These are phyloP conservation scores for Pseudoneurospora amorphoporcata DNA, from an alignment of 495 filamentous ascomycete genomes.

Conservation along the genomic window DNA sequence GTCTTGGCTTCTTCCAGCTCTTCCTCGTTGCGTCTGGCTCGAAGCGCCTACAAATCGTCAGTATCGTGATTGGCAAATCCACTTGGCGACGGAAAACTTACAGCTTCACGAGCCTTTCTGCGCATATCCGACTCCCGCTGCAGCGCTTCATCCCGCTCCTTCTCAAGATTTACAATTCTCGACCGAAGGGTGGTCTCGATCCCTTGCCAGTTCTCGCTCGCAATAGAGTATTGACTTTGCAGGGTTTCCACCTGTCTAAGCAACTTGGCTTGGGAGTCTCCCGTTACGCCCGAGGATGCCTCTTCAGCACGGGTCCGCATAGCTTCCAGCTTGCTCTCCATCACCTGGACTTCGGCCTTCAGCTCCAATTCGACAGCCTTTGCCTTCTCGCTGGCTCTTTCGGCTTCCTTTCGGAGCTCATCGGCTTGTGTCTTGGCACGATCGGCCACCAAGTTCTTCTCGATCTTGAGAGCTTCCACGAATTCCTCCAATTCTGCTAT, in stretches of 20 bases:
- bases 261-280: constrained; percentile 83
- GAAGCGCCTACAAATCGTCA: constrained; percentile 47
- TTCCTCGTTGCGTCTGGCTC: constrained; percentile 67
- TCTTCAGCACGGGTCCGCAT: constrained; percentile 82
- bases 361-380: constrained; percentile 65
- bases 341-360: constrained; percentile 66
- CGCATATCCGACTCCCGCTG: constrained; percentile 76
- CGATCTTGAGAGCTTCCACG: constrained; percentile 58
- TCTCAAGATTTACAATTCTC: constrained; percentile 66
- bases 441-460: constrained; percentile 65
- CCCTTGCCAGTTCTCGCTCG: constrained; percentile 95
- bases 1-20: constrained; percentile 66
- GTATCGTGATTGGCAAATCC: constrained; percentile 13
- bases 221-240: constrained; percentile 88
- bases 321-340: constrained; percentile 87
- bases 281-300: constrained; percentile 66
- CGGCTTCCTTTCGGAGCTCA: constrained; percentile 58
- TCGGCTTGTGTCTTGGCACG: constrained; percentile 57
- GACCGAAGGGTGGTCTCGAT: constrained; percentile 76
- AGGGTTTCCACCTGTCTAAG: constrained; percentile 90
- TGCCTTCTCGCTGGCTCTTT: constrained; percentile 64
- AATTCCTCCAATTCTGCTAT: constrained; percentile 63
- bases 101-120: constrained; percentile 75
- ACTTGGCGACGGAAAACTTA: constrained; percentile 31
- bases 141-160: constrained; percentile 77